Percentiles rank a stretch among this genome's conserved stretches.
Conservation (phyloP, 352 stramenopile species). For the Phytophthora melonis region DNA sequence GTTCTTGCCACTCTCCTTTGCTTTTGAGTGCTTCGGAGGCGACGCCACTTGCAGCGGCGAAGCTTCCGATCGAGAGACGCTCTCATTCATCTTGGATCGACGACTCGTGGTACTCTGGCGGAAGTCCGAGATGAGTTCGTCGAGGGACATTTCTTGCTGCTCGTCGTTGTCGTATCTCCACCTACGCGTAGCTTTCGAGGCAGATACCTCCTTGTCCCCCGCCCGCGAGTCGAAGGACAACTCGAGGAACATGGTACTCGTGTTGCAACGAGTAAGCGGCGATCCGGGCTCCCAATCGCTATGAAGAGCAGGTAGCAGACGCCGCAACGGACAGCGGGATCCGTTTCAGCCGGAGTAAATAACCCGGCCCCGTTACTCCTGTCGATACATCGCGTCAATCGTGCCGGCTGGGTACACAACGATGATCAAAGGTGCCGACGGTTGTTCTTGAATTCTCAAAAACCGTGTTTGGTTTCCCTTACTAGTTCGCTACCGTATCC, state of each 20-base stretch:
- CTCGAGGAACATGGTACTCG: conserved; percentile 36
- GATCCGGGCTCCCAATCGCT: background rate
- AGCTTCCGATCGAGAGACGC: background rate
- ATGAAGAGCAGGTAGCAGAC: background rate
- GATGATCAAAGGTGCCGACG: too few species aligned
- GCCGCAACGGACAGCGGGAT: background rate
- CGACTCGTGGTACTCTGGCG: conserved; percentile 41
- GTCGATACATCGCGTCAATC: background rate
- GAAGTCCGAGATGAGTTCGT: conserved; percentile 63
- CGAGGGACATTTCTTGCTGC: conserved; percentile 43
- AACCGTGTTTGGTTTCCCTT: background rate
- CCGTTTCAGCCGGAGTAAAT: background rate
- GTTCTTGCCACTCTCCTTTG: conserved; percentile 10
- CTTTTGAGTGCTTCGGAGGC: conserved; percentile 26
- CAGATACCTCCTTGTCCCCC: conserved; percentile 10
- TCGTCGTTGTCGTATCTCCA: conserved; percentile 18
- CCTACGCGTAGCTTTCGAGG: conserved; percentile 5
- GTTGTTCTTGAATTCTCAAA: background rate
- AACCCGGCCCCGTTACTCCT: background rate
- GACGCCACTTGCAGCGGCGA: conserved; percentile 16
- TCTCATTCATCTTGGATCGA: conserved; percentile 4
- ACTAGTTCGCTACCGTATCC: background rate
- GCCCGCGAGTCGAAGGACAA: conserved; percentile 39
- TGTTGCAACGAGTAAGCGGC: background rate
- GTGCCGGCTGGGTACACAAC: too few species aligned